Conservation (phyloP, 148 eudicot species). For the Simmondsia chinensis region DNA sequence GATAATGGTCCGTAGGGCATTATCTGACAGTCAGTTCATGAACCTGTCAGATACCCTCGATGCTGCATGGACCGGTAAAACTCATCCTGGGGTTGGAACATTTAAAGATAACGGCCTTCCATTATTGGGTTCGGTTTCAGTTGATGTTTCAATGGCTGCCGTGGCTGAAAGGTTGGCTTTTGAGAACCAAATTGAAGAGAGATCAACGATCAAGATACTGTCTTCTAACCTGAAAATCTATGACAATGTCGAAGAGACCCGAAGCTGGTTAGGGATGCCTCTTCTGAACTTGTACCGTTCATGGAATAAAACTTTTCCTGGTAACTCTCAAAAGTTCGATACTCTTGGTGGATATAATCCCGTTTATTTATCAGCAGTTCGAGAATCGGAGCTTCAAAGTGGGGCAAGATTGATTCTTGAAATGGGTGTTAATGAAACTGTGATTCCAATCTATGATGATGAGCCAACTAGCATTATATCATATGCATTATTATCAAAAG, state of each 20-base stretch:
- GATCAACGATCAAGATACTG: constrained; percentile 20
- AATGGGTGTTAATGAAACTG: constrained; percentile 52
- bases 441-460: constrained; percentile 81
- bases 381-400: constrained; percentile 49
- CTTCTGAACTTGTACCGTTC: constrained; percentile 66
- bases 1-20: constrained; percentile 36
- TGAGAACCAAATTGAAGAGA: constrained; percentile 38
- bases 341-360: constrained; percentile 59
- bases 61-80: constrained; percentile 92
- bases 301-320: constrained; percentile 50
- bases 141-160: constrained; percentile 35
- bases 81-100: constrained; percentile 29
- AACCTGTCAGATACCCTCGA: constrained; percentile 79
- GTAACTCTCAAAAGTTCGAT: constrained; percentile 56
- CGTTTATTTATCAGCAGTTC: constrained; percentile 55
- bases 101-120: constrained; percentile 28
- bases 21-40: constrained; percentile 57
- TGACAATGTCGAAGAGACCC: constrained; percentile 40
- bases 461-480: constrained; percentile 93
- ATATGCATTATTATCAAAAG: constrained; percentile 56
- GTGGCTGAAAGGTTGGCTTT: constrained; percentile 41
- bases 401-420: constrained; percentile 78
- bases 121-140: constrained; percentile 31
- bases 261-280: constrained; percentile 75
- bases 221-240: constrained; percentile 36